Evolutionary conservation across 371 early-diverging fungal genomes (phyloP), one percentile per base, ranked within the genome.

Genomic region (Mucor circinelloides): DNA sequence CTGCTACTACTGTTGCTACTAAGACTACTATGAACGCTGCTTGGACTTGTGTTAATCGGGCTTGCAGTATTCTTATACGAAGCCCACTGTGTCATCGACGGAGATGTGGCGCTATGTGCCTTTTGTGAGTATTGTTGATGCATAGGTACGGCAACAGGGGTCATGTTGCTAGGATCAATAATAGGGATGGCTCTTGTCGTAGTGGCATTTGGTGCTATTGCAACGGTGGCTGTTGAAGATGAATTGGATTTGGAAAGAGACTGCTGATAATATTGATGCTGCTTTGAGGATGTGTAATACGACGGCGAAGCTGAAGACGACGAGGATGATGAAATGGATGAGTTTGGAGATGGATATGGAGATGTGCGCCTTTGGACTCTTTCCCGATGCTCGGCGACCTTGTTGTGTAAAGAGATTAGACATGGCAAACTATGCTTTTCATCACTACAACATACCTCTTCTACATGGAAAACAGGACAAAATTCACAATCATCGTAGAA

Each of bases 401-500:
- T 21, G 15, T 19, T 15, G 21, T 34, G 27, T 12, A 13, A 6
- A 30, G 7, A 4, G 2, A 12, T 52, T 25, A 52, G 23, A 27
- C 48, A 48, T 19, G 23, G 23, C 23, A 52, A 10, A 12, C 13
- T 2, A 13, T 27, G 12, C 10, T 21, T 46, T 46, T 19, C 3
- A 19, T 3, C 12, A 5, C 12, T 9, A 52, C 4, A 23, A 28
- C 30, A 50, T 63, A 30, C 40, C 72, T 78, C 74, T 38, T 81
- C 78, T 23, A 67, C 60, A 32, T 68, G 54, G 19, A 40, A 58
- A 34, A 78, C 42, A 34, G 81, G 81, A 40, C 78, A 81, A 58
- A 81, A 81, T 57, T 81, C 81, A 57, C 66, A 27, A 52, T 81
- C 81, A 60, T 81, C 81, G 30, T 81, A 81, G 52, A 81, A 81